phyloP scores from a whole-genome alignment of 805 yeast genomes.

The Barnettozyma botsteinii region DNA sequence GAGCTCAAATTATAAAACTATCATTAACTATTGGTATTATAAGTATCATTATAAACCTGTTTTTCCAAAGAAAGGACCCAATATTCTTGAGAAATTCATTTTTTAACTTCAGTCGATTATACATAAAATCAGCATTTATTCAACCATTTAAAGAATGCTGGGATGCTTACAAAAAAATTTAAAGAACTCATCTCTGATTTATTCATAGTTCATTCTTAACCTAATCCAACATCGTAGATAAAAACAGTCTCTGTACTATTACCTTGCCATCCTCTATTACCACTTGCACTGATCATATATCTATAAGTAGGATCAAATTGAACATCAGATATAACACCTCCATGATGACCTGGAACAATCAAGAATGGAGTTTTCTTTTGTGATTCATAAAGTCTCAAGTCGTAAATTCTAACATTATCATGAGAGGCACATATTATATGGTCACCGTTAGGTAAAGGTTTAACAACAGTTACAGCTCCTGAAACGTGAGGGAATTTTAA shows the following conservation, averaged over 20 bases:
- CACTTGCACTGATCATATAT: constrained; percentile 86
- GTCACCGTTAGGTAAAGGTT: constrained; percentile 73
- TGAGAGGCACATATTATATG: constrained; percentile 83
- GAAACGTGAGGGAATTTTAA: constrained; percentile 79
- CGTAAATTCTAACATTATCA: constrained; percentile 86
- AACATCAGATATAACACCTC: constrained; percentile 76
- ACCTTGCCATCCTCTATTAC: constrained; percentile 95
- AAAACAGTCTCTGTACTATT: constrained; percentile 72
- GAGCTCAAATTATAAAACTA: constrained; percentile 9
- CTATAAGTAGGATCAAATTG: constrained; percentile 82
- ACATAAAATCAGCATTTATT: neutral
- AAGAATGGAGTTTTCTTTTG: constrained; percentile 56
- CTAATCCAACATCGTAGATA: constrained; percentile 67
- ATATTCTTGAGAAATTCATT: neutral
- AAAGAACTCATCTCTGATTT: neutral
- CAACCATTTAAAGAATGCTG: constrained; percentile 7
- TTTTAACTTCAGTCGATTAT: neutral
- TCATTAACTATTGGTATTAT: constrained; percentile 13
- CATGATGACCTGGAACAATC: constrained; percentile 95
- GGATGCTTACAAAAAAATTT: neutral
- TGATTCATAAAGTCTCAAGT: constrained; percentile 45
- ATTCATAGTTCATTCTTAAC: constrained; percentile 10
- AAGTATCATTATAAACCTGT: constrained; percentile 9
- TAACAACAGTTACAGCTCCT: constrained; percentile 82
- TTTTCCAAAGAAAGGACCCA: neutral